These are phyloP conservation scores for Elaeis guineensis DNA, from an alignment of 176 grass and related monocot genomes.

Conservation along the genomic window DNA sequence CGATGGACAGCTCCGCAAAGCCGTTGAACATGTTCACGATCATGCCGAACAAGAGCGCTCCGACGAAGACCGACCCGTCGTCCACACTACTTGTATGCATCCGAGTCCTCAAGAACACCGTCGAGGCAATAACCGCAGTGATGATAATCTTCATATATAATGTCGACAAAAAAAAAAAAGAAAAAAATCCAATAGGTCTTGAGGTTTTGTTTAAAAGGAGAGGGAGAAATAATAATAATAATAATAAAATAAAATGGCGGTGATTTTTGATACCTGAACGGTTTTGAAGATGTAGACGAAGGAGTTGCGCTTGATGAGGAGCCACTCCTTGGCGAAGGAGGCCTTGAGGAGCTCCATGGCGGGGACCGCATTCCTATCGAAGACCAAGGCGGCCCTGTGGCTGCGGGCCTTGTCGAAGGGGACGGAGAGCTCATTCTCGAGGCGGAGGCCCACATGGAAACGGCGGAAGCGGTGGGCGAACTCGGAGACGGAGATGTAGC, in stretches of 20 bases:
- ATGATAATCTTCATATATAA: slow-evolving; percentile 49
- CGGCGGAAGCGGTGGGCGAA: slow-evolving; percentile 52
- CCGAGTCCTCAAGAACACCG: slow-evolving; percentile 59
- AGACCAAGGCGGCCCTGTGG: slow-evolving; percentile 84
- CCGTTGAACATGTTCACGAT: slow-evolving; percentile 98
- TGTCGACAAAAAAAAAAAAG: too few relatives aligned
- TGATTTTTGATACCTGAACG: slow-evolving; percentile 73
- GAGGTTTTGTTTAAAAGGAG: too few relatives aligned
- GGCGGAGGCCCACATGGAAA: slow-evolving; percentile 69
- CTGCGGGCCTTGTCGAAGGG: slow-evolving; percentile 59
- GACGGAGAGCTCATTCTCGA: slow-evolving; percentile 79
- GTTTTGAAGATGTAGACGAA: slow-evolving; percentile 95
- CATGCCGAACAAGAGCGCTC: slow-evolving; percentile 68
- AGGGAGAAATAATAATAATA: too few relatives aligned
- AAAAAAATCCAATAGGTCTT: too few relatives aligned
- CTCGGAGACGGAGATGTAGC: slow-evolving; percentile 77
- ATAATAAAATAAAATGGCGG: too few relatives aligned
- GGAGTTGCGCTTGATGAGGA: slow-evolving; percentile 95
- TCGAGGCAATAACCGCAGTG: slow-evolving; percentile 56
- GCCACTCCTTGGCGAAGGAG: slow-evolving; percentile 91
- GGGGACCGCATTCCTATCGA: slow-evolving; percentile 57
- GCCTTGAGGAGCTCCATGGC: slow-evolving; percentile 72
- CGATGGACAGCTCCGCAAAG: slow-evolving; percentile 81
- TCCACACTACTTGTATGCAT: slow-evolving; percentile 62
- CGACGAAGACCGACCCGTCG: slow-evolving; percentile 68